A percentile compares a stretch with the other conserved stretches of the same genome.
phyloP scores from a whole-genome alignment of 2,329 filamentous ascomycete species.

The Graphilbum fragrans region DNA sequence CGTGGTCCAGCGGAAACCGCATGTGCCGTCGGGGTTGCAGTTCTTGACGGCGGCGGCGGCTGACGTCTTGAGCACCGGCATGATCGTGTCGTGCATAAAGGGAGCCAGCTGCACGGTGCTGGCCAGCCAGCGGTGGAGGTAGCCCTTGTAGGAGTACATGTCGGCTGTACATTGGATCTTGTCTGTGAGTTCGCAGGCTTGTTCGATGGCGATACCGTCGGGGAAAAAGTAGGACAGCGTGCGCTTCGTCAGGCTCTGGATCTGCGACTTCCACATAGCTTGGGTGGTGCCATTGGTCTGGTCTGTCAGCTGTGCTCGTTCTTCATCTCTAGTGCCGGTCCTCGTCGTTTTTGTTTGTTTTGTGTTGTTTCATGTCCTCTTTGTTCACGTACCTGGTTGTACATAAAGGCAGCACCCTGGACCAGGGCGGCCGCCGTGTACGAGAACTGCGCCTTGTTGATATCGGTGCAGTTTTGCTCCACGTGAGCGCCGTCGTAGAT shows the following conservation, averaged over 20 bases:
- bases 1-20: constrained; percentile 52
- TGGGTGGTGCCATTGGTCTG: constrained; percentile 34
- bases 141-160: constrained; percentile 61
- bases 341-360: no score
- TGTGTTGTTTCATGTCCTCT: background rate
- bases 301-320: background rate
- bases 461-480: constrained; percentile 43
- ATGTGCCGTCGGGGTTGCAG: constrained; percentile 47
- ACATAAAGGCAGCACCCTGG: constrained; percentile 56
- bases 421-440: constrained; percentile 53
- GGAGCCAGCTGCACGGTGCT: constrained; percentile 51
- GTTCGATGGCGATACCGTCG: constrained; percentile 49
- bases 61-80: constrained; percentile 44
- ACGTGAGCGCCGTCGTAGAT: constrained; percentile 54
- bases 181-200: constrained; percentile 44
- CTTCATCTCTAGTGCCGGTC: background rate
- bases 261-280: constrained; percentile 37
- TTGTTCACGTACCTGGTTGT: constrained; percentile 39
- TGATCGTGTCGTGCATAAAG: constrained; percentile 38
- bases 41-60: constrained; percentile 46
- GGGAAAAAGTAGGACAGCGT: constrained; percentile 39
- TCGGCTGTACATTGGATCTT: constrained; percentile 50
- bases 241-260: constrained; percentile 43
- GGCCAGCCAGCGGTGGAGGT: constrained; percentile 52
- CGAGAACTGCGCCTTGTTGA: constrained; percentile 53